phyloP scores from a whole-genome alignment of 805 yeast genomes.

The Huiozyma sinensis region DNA sequence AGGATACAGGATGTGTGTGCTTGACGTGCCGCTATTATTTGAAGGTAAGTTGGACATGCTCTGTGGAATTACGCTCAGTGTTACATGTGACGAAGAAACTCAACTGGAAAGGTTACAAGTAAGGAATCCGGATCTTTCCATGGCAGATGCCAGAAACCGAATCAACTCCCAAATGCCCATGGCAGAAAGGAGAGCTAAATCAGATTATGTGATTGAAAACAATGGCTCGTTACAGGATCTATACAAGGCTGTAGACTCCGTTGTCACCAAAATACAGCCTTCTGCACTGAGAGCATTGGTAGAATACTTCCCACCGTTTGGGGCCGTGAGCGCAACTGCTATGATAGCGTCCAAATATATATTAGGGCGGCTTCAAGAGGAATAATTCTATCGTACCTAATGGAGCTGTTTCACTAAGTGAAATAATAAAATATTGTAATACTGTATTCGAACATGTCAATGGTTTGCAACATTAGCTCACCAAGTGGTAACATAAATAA shows the following conservation, averaged over 20 bases:
- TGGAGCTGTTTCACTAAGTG: too few species aligned
- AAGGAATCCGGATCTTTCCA: constrained; percentile 58
- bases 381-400: too few species aligned
- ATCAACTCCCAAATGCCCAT: constrained; percentile 69
- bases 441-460: too few species aligned
- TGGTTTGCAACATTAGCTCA: too few species aligned
- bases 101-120: constrained; percentile 54
- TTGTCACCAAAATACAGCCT: constrained; percentile 34
- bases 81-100: constrained; percentile 43
- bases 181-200: constrained; percentile 41
- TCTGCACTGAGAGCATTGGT: constrained; percentile 18
- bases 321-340: constrained; percentile 24
- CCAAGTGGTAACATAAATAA: too few species aligned
- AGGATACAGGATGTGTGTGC: constrained; percentile 49
- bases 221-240: constrained; percentile 36
- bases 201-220: constrained; percentile 66
- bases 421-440: too few species aligned
- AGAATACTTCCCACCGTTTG: constrained; percentile 36
- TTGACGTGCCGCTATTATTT: constrained; percentile 86
- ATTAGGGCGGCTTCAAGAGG: background rate
- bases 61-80: constrained; percentile 65
- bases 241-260: constrained; percentile 32
- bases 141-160: constrained; percentile 59
- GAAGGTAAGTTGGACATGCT: constrained; percentile 62
- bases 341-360: constrained; percentile 18